phyloP scores from a whole-genome alignment of 2,329 filamentous ascomycete species.

The Cercospora sp. region DNA sequence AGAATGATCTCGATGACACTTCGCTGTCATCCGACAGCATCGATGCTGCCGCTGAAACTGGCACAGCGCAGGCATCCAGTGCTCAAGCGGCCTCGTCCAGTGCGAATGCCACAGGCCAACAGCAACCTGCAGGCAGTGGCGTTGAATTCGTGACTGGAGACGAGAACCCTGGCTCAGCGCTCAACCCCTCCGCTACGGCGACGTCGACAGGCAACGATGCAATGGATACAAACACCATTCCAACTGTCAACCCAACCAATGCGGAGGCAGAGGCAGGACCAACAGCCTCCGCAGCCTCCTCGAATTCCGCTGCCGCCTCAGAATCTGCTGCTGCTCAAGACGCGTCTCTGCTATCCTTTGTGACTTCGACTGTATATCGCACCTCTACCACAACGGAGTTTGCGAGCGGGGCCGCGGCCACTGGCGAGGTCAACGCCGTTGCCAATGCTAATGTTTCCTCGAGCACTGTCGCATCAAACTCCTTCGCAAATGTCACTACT shows the following conservation, averaged over 20 bases:
- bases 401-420: background rate
- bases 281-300: background rate
- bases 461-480: constrained; percentile 6
- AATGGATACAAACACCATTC: constrained; percentile 6
- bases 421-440: background rate
- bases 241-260: background rate
- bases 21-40: background rate
- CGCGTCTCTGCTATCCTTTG: background rate
- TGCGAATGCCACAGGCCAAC: background rate
- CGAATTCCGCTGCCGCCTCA: background rate
- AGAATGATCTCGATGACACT: background rate
- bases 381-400: background rate
- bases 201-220: background rate
- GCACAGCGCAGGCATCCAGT: background rate
- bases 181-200: background rate
- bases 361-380: background rate
- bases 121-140: constrained; percentile 6
- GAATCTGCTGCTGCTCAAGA: background rate
- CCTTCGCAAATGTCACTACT: background rate
- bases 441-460: background rate
- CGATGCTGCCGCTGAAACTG: background rate
- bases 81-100: background rate
- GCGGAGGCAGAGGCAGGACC: background rate
- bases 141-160: background rate
- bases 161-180: constrained; percentile 2